Conservation (phyloP, 2,329 filamentous ascomycete species). For the Sarocladium oryzae region DNA sequence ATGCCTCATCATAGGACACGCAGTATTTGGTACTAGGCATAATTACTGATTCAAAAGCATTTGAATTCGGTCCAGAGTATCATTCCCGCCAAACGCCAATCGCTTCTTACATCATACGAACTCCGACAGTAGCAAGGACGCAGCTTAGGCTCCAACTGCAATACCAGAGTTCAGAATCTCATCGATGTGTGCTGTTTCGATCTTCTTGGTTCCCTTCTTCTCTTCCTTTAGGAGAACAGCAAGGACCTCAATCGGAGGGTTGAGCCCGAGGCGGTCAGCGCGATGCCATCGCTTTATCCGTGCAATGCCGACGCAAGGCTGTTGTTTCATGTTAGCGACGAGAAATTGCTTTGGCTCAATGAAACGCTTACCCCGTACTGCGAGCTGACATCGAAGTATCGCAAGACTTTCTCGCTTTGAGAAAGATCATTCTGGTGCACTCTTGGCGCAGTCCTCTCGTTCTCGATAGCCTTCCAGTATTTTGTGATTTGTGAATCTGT, state of each 20-base stretch:
- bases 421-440: conserved; percentile 73
- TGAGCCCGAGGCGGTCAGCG: conserved; percentile 73
- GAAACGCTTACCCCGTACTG: conserved; percentile 77
- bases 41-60: not conserved
- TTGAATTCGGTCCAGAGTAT: not conserved
- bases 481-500: conserved; percentile 61
- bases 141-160: conserved; percentile 29
- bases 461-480: conserved; percentile 74
- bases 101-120: conserved; percentile 9
- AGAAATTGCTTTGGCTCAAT: conserved; percentile 12
- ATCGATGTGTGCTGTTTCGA: conserved; percentile 70
- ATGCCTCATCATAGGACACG: conserved; percentile 79
- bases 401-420: conserved; percentile 74
- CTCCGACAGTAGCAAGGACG: not conserved
- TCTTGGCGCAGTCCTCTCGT: conserved; percentile 56
- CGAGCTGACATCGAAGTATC: conserved; percentile 86
- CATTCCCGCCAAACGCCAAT: conserved; percentile 12
- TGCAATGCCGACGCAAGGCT: conserved; percentile 84
- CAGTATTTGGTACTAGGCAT: conserved; percentile 81
- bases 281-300: conserved; percentile 83
- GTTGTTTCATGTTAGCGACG: not conserved
- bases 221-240: conserved; percentile 71
- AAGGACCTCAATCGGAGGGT: conserved; percentile 84
- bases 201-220: conserved; percentile 38
- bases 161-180: conserved; percentile 47